phyloP scores from a whole-genome alignment of 495 filamentous ascomycete genomes.

The Entonaema liquescens region DNA sequence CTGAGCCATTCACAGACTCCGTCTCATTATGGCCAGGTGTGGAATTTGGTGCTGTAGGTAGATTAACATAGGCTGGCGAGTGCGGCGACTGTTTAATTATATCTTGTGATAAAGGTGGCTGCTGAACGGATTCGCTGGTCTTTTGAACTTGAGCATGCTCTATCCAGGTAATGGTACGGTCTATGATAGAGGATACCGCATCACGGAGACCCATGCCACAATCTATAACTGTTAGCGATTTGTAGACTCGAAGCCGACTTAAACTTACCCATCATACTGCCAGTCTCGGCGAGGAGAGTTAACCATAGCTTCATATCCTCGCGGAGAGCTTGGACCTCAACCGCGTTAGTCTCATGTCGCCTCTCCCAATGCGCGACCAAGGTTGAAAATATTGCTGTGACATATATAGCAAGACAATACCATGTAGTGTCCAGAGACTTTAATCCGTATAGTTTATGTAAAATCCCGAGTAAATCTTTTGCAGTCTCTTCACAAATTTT shows the following conservation, averaged over 20 bases:
- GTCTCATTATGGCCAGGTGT: conserved; percentile 29
- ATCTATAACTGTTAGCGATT: conserved; percentile 23
- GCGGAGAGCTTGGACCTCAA: conserved; percentile 64
- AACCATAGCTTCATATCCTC: conserved; percentile 76
- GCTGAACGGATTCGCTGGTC: conserved; percentile 35
- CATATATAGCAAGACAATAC: conserved; percentile 74
- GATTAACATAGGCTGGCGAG: conserved; percentile 40
- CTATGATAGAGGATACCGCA: conserved; percentile 51
- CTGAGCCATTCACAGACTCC: conserved; percentile 34
- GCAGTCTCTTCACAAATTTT: conserved; percentile 73
- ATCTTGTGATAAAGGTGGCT: conserved; percentile 38
- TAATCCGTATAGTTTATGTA: conserved; percentile 64
- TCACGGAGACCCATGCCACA: conserved; percentile 52
- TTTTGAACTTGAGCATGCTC: conserved; percentile 51
- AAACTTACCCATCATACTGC: conserved; percentile 66
- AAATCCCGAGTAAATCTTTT: conserved; percentile 67
- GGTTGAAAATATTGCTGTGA: conserved; percentile 76
- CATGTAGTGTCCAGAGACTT: conserved; percentile 84
- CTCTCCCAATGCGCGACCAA: conserved; percentile 75
- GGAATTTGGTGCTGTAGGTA: conserved; percentile 31
- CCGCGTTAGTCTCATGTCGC: conserved; percentile 62
- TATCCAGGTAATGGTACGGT: conserved; percentile 56
- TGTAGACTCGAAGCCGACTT: background rate
- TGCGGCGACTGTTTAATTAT: conserved; percentile 43
- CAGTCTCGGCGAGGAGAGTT: conserved; percentile 70